Conservation (phyloP, 495 filamentous ascomycete species). For the Podospora pseudoanserina region DNA sequence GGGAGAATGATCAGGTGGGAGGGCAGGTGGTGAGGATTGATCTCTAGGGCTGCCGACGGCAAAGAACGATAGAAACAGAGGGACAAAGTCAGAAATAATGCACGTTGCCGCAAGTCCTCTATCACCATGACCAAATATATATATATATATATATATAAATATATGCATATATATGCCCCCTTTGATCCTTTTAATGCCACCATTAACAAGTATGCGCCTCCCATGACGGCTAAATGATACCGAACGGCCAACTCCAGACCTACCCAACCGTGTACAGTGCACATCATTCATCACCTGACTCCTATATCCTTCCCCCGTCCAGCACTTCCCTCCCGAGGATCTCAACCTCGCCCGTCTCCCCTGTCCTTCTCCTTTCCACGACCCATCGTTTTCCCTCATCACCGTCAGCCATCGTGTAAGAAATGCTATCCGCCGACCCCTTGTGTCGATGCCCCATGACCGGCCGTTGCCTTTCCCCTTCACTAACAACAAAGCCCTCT, state of each 20-base stretch:
- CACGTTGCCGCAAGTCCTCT: too few species aligned
- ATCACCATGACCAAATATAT: too few species aligned
- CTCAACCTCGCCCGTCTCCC: conserved; percentile 52
- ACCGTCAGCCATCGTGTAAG: conserved; percentile 52
- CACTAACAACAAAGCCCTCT: neutral
- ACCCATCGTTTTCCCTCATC: conserved; percentile 54
- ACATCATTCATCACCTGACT: neutral
- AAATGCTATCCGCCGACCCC: conserved; percentile 55
- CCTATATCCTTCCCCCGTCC: conserved; percentile 32
- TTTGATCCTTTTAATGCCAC: neutral
- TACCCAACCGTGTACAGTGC: neutral
- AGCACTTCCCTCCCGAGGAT: conserved; percentile 36
- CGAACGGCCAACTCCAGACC: neutral
- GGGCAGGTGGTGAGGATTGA: conserved; percentile 3
- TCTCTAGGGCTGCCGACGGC: neutral
- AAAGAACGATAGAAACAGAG: too few species aligned
- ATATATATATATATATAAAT: too few species aligned
- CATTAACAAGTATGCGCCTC: neutral
- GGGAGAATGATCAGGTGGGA: neutral
- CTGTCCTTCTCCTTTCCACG: conserved; percentile 52
- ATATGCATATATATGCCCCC: too few species aligned
- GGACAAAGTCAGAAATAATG: too few species aligned
- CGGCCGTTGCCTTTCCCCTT: conserved; percentile 14
- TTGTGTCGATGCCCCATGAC: conserved; percentile 44
- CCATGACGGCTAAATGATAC: neutral